phyloP scores from a whole-genome alignment of 345 rosid species.

The Eucalyptus decipiens region DNA sequence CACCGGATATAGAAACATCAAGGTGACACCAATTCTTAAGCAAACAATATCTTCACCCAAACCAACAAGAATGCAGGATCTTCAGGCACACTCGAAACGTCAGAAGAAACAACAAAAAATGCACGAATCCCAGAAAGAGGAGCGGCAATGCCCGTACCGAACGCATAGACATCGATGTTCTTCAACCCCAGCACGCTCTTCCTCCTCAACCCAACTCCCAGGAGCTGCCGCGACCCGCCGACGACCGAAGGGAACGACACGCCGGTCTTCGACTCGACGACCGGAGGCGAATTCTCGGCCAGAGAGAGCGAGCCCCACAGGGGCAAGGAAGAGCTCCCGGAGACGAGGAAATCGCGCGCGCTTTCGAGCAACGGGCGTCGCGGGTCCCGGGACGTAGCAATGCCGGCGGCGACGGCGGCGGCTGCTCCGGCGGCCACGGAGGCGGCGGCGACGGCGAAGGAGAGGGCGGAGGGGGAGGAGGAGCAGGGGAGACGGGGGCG shows the following conservation, averaged over 20 bases:
- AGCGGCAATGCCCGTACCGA: conserved; percentile 21
- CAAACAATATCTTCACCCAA: not conserved
- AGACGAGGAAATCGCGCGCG: conserved; percentile 20
- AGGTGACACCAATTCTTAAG: not conserved
- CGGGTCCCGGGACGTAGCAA: conserved; percentile 5
- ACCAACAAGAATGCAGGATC: not conserved
- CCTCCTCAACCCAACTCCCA: conserved; percentile 74
- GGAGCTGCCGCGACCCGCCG: conserved; percentile 38
- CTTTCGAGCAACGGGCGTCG: conserved; percentile 14
- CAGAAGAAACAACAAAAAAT: not conserved
- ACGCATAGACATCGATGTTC: conserved; percentile 81
- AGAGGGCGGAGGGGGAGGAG: conserved; percentile 7
- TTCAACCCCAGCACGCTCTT: conserved; percentile 66
- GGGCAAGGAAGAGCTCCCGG: conserved; percentile 11
- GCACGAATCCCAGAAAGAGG: not conserved
- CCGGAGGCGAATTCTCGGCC: conserved; percentile 39
- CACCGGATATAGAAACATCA: not conserved
- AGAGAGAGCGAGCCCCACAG: conserved; percentile 63
- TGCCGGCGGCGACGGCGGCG: conserved; percentile 28
- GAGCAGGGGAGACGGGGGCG: conserved; percentile 4
- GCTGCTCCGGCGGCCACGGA: conserved; percentile 22
- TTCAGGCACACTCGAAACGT: not conserved
- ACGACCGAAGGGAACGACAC: conserved; percentile 48
- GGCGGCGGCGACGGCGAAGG: conserved; percentile 8
- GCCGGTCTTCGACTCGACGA: conserved; percentile 57